Evolutionary conservation across 2,329 filamentous ascomycete species (phyloP), one percentile per base, ranked within the genome.

Genomic region (Cladosporium sp.): DNA sequence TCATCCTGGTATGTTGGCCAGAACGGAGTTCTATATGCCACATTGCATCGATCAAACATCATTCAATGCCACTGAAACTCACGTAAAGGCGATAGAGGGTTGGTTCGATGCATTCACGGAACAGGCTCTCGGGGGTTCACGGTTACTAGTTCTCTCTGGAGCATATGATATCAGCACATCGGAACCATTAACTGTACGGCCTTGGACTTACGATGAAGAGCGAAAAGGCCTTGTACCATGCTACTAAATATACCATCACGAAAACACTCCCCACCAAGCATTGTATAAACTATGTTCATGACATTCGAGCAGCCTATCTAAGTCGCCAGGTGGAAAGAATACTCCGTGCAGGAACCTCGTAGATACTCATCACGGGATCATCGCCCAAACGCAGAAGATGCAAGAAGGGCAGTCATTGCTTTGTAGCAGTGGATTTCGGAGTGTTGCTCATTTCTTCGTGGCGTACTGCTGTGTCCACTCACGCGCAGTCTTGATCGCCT

Each of bases 381-480:
- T 63, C 49, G 60, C 60, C 60, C 32, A 56, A 63, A 63, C 49
- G 59, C 59, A 63, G 26, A 34, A 32, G 43, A 63, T 63, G 60
- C 60, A 51, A 56, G n/a, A 28, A 46, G 43, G n/a, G 48, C 34
- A 21, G 39, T 43, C 21, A 2, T 54, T 26, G 23, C 3, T 21
- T 23, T 51, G 14, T 23, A 14, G 25, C 30, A 32, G n/a, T 23
- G 59, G 25, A 18, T 59, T 23, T 39, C 14, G 25, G 43, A n/a
- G n/a, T 36, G 18, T 36, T 63, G 58, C 58, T 67, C 46, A 67
- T 46, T 67, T 65, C 62, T 67, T 67, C 56, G 66, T 62, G 58
- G 93, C 93, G 76, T 95, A 92, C 72, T 90, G 89, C 77, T 85
- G 85, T 14, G 95, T 98, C 94, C 95, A 98, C 75, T 97, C 92